phyloP scores from a whole-genome alignment of 495 filamentous ascomycete genomes.

The Saxispiralis lemnorum region DNA sequence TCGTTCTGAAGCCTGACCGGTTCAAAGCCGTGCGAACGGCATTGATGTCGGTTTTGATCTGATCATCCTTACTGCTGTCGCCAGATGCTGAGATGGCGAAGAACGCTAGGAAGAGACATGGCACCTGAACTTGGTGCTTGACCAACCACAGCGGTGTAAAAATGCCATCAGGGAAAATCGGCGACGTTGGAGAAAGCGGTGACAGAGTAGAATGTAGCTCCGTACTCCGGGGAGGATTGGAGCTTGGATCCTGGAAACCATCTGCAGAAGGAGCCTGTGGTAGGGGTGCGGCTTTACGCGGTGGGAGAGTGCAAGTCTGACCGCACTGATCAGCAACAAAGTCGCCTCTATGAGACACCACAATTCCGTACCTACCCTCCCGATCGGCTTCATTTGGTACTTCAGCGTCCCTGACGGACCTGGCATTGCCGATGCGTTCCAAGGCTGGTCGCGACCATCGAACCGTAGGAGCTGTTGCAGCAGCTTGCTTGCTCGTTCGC shows the following conservation, averaged over 20 bases:
- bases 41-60: constrained; percentile 77
- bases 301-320: constrained; percentile 42
- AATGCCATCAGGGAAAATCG: constrained; percentile 71
- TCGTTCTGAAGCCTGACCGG: constrained; percentile 53
- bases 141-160: constrained; percentile 63
- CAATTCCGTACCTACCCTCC: constrained; percentile 49
- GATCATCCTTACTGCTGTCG: constrained; percentile 59
- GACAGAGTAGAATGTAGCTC: constrained; percentile 73
- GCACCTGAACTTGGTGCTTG: constrained; percentile 70
- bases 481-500: constrained; percentile 45
- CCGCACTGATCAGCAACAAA: background rate
- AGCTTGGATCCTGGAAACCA: constrained; percentile 31
- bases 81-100: constrained; percentile 52
- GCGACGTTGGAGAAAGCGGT: constrained; percentile 61
- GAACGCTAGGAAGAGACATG: constrained; percentile 62
- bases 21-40: constrained; percentile 45
- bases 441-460: constrained; percentile 45
- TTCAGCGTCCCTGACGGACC: constrained; percentile 21
- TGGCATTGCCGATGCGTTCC: constrained; percentile 33
- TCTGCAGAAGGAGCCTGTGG: constrained; percentile 22
- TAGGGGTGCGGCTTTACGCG: constrained; percentile 44
- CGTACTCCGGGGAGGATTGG: constrained; percentile 28
- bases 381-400: constrained; percentile 51
- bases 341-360: constrained; percentile 12
- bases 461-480: constrained; percentile 47